These are phyloP conservation scores for Ganoderma sinense DNA, from an alignment of 1,284 basidiomycete species.

Conservation along the genomic window DNA sequence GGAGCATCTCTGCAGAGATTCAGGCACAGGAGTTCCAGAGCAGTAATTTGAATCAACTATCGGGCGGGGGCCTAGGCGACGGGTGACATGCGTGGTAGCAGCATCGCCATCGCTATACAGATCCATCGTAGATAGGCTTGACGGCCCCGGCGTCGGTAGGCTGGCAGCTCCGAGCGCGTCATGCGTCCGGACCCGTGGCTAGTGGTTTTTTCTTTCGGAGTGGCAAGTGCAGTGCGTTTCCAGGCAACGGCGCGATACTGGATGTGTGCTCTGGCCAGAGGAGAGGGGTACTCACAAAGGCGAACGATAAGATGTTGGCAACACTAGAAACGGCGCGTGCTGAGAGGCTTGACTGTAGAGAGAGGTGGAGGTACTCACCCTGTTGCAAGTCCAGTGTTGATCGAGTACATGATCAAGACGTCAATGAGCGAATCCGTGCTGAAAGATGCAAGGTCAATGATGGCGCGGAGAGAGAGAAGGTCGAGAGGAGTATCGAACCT, in stretches of 20 bases:
- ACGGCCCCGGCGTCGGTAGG: background rate
- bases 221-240: background rate
- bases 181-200: background rate
- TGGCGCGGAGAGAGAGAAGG: background rate
- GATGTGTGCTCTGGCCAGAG: background rate
- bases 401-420: constrained; percentile 25
- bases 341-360: background rate
- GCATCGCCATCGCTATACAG: background rate
- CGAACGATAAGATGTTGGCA: constrained; percentile 23
- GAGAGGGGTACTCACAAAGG: constrained; percentile 18
- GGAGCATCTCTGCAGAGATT: background rate
- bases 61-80: background rate
- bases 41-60: background rate
- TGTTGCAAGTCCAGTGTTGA: constrained; percentile 27
- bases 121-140: background rate
- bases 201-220: background rate
- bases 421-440: constrained; percentile 28
- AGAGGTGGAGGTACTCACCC: constrained; percentile 3
- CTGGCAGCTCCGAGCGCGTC: background rate
- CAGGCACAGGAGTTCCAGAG: background rate
- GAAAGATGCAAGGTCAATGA: background rate
- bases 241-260: background rate
- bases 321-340: constrained; percentile 4
- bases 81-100: background rate
- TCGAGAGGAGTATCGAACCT: background rate